Base-by-base conservation (phyloP, 305 asterid genomes). In the Euphrasia arctica region DNA sequence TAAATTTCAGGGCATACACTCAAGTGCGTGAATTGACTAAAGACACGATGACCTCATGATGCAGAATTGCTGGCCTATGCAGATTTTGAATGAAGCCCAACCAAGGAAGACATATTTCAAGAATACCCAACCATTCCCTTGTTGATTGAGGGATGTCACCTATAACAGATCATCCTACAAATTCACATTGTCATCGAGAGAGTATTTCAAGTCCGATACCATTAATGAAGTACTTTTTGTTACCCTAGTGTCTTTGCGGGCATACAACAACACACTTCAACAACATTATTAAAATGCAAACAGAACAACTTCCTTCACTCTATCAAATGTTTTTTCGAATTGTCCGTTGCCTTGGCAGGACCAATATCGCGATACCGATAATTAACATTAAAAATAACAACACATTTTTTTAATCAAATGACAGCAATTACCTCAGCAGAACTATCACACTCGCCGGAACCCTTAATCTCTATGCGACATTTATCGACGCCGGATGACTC, bases 401-500 rank as follows among this genome's bases (percentile, higher is more conserved):
- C 39, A 13, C 39, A 63, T 56, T 48, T 27, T 1, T 0, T 2
- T 29, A 42, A 12, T 10, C 27, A 5, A 51, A 45, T 27, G 51
- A 47, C 71, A 55, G 49, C 45, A 47, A 67, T 66, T 58, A 87
- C 95, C 96, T 93, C 97, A 43, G 72, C 77, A 6, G 90, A 84
- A 55, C 62, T 62, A 68, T 81, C 80, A 57, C 67, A 42, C 54
- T 77, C 57, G 74, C 70, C 63, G 10, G 76, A 69, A 68, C 80
- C 80, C 55, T 74, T 77, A 51, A 93, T 78, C 83, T 90, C 88
- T 42, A 93, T 78, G 66, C 83, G 79, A 68, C 98, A 93, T 65
- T 93, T 90, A 62, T 90, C 97, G n/a, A 93, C 95, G 9, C 95
- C 89, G 22, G 77, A 72, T 13, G 85, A 96, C 81, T 93, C 99